These are phyloP conservation scores for Chlorociboria aeruginascens DNA, from an alignment of 495 filamentous ascomycete genomes.

Conservation along the genomic window DNA sequence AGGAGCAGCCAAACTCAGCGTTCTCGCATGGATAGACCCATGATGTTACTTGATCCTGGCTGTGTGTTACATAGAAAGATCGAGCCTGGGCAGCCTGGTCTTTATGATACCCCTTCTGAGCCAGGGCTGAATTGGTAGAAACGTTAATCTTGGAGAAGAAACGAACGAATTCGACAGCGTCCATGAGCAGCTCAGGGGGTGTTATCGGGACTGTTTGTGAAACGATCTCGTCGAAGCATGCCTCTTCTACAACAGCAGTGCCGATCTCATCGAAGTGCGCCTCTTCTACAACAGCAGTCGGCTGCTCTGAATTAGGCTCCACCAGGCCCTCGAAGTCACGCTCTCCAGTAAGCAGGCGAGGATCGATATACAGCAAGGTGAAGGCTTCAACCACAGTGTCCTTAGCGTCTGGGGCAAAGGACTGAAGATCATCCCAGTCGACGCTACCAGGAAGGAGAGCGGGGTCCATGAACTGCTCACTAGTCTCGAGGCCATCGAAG, in stretches of 20 bases:
- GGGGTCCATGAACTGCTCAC: constrained; percentile 1
- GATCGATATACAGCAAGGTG: neutral
- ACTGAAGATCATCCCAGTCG: neutral
- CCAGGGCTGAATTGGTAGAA: neutral
- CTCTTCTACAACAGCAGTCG: neutral
- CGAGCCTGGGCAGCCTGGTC: neutral
- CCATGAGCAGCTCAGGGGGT: neutral
- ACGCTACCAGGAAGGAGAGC: constrained; percentile 1
- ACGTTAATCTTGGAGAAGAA: constrained; percentile 1
- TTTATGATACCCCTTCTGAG: constrained; percentile 1
- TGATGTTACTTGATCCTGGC: too few species aligned
- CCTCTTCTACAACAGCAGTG: neutral
- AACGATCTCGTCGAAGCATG: neutral
- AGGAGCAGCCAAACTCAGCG: too few species aligned
- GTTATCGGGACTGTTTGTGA: neutral
- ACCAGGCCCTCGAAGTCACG: neutral
- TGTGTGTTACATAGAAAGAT: neutral
- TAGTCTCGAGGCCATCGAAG: neutral
- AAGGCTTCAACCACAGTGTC: neutral
- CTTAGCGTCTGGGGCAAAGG: neutral
- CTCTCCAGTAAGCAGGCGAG: neutral
- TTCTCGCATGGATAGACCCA: too few species aligned
- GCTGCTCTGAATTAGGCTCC: neutral
- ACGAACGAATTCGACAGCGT: neutral
- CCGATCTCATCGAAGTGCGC: neutral